Base-by-base conservation (phyloP, 1,284 basidiomycete species). In the Cerioporus squamosus region DNA sequence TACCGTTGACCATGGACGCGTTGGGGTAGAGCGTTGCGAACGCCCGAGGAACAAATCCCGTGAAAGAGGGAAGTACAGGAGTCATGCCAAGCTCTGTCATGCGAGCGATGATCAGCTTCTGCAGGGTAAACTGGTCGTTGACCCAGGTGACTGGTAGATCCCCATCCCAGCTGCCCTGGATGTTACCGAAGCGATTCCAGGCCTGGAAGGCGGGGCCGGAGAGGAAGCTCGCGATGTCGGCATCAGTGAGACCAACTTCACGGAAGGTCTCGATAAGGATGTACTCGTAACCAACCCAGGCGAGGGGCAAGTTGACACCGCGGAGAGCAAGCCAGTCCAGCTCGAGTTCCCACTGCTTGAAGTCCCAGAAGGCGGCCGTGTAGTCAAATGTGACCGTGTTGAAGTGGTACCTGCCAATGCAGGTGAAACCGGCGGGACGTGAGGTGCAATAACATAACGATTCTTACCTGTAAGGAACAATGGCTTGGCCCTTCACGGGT, bases 331-430 rank as follows among this genome's bases (percentile, higher is more conserved):
- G 72, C 79, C 79, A 80, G 63, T 80, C 79, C 2, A 79, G 66
- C 39, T 80, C 74, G n/a, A 76, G 67, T 22, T 71, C 72, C 78
- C 77, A 80, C 57, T 79, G 72, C 2, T 75, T 63, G 44, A 77
- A 80, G 45, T 69, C 53, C 71, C 77, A 80, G 58, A 78, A 80
- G 1, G 74, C 73, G 8, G 74, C 66, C 1, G 77, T 77, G 64
- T 80, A 81, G 57, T 70, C 70, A 60, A 79, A 79, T 2, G 79
- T 79, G 56, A 78, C 77, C 6, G 77, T 79, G 61, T 80, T 80
- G 69, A 78, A 74, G 52, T 76, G 72, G 55, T 77, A 79, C 29
- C 77, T 72, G 50, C 66, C 36, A 46, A 5, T 18, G 10, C n/a
- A 14, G 17, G 7, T 56, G 20, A 47, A 23, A 52, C 39, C 8